These are phyloP conservation scores for Trametes gibbosa DNA, from an alignment of 768 basidiomycete species.

Conservation along the genomic window DNA sequence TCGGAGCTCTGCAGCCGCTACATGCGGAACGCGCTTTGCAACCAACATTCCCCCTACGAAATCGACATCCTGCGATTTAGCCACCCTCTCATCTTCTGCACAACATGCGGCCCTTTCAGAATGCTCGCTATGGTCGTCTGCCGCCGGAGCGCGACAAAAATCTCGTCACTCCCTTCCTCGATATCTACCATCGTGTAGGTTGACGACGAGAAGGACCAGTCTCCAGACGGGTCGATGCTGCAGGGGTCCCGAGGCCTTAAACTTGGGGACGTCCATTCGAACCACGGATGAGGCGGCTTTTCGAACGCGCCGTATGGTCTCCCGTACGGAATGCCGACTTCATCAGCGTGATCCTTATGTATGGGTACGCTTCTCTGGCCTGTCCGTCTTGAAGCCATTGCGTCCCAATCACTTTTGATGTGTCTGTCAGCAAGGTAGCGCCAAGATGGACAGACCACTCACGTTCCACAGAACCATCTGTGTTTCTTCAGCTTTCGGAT, in stretches of 20 bases:
- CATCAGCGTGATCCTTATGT: background rate
- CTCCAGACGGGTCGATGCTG: background rate
- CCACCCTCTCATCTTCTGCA: slow-evolving; percentile 14
- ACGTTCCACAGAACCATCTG: slow-evolving; percentile 16
- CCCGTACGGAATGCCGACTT: slow-evolving; percentile 5
- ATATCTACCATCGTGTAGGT: slow-evolving; percentile 5
- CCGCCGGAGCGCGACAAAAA: background rate
- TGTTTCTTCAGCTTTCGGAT: slow-evolving; percentile 17
- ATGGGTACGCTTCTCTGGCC: background rate
- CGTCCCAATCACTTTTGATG: slow-evolving; percentile 4
- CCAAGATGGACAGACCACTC: background rate
- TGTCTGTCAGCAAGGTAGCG: background rate
- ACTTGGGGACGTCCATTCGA: slow-evolving; percentile 13
- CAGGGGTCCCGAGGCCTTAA: background rate
- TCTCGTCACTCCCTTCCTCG: slow-evolving; percentile 2
- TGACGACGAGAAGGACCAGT: slow-evolving; percentile 1
- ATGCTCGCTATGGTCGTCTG: background rate
- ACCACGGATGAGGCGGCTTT: slow-evolving; percentile 11
- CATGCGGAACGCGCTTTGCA: background rate
- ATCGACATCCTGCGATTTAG: slow-evolving; percentile 14
- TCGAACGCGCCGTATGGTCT: background rate
- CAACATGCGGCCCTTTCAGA: background rate
- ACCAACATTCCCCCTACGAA: background rate
- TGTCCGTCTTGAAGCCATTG: background rate
- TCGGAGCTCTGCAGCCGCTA: background rate